A percentile compares a stretch with the other conserved stretches of the same genome.
These are phyloP conservation scores for Phialocephala sp. DNA, from an alignment of 2,329 filamentous ascomycete species.

Conservation along the genomic window DNA sequence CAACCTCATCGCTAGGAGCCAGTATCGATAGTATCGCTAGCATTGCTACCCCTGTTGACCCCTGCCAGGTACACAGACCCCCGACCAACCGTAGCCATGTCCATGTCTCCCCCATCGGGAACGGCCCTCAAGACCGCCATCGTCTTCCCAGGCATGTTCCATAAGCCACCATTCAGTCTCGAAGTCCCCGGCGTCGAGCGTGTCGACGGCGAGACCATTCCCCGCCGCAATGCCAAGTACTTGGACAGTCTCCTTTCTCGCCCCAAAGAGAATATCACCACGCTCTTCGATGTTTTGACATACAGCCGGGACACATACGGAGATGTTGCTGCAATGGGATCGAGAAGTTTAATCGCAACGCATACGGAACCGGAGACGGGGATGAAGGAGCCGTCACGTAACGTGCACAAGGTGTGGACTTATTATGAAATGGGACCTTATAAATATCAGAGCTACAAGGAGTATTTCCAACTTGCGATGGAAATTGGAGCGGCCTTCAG, in stretches of 20 bases:
- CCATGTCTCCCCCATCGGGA: background rate
- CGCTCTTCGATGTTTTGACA: constrained; percentile 72
- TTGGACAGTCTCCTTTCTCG: constrained; percentile 23
- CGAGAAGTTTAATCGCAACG: constrained; percentile 72
- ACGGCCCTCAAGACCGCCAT: constrained; percentile 22
- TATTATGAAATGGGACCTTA: constrained; percentile 84
- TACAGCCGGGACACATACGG: constrained; percentile 68
- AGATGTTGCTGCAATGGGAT: constrained; percentile 68
- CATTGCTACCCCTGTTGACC: background rate
- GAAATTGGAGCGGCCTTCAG: constrained; percentile 72
- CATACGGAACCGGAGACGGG: constrained; percentile 85
- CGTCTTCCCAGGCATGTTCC: constrained; percentile 31
- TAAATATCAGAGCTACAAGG: constrained; percentile 74
- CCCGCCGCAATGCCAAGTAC: constrained; percentile 52
- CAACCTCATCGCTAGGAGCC: background rate
- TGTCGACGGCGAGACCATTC: constrained; percentile 71
- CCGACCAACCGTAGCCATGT: background rate
- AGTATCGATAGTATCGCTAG: background rate
- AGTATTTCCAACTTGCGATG: constrained; percentile 73
- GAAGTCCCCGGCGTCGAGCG: constrained; percentile 62
- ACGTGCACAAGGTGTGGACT: constrained; percentile 75
- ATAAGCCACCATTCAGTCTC: constrained; percentile 62
- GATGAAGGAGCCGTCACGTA: constrained; percentile 70
- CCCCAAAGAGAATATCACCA: constrained; percentile 52
- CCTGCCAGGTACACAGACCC: background rate